These are phyloP conservation scores for Letharia lupina DNA, from an alignment of 495 filamentous ascomycete genomes.

Conservation along the genomic window DNA sequence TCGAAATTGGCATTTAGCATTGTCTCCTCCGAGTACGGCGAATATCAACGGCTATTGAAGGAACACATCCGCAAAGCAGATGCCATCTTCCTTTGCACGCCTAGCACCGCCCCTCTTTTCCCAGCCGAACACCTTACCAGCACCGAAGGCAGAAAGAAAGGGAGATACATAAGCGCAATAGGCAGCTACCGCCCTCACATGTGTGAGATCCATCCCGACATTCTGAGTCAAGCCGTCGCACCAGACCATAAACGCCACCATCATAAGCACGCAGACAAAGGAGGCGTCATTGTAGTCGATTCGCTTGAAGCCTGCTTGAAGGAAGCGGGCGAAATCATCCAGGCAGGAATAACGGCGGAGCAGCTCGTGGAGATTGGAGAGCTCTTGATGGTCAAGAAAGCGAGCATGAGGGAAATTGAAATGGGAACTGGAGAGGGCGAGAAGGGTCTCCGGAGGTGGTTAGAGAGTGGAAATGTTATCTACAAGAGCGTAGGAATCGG, in stretches of 20 bases:
- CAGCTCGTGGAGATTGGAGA: constrained; percentile 85
- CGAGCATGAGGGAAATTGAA: constrained; percentile 33
- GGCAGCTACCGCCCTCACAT: constrained; percentile 80
- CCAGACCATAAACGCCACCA: constrained; percentile 47
- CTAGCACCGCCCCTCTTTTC: constrained; percentile 51
- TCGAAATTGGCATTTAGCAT: constrained; percentile 59
- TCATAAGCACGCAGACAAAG: constrained; percentile 62
- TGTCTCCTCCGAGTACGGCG: constrained; percentile 60
- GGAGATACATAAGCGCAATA: constrained; percentile 69
- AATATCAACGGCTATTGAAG: constrained; percentile 58
- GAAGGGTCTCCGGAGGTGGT: constrained; percentile 57
- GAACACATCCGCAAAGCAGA: constrained; percentile 60
- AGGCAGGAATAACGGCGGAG: constrained; percentile 58
- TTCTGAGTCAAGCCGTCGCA: constrained; percentile 61
- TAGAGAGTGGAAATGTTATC: constrained; percentile 74
- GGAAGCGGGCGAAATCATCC: constrained; percentile 84
- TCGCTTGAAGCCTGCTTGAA: constrained; percentile 67
- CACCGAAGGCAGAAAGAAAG: constrained; percentile 62
- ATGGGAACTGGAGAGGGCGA: constrained; percentile 37
- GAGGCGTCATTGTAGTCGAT: constrained; percentile 77
- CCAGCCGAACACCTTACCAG: constrained; percentile 55
- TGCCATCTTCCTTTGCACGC: constrained; percentile 76
- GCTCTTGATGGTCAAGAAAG: constrained; percentile 62
- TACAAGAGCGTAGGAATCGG: constrained; percentile 78
- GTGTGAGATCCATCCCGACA: constrained; percentile 71